Evolutionary conservation across 805 yeast genomes (phyloP), one percentile per base, ranked within the genome.

Genomic region (Nakazawaea sp.): DNA sequence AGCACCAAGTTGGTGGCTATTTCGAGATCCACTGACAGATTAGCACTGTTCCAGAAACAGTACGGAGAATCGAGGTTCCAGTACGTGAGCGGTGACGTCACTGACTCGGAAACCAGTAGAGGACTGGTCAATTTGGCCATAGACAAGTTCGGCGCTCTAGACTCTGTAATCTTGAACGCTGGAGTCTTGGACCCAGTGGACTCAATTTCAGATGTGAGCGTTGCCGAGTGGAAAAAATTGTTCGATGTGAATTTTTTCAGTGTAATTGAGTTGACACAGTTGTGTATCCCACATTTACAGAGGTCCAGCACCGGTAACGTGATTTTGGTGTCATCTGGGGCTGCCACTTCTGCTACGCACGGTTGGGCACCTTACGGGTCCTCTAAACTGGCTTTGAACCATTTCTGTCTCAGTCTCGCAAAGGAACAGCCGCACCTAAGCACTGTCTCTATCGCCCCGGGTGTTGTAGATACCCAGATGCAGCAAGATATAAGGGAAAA

Each of bases 331-430:
- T 83, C 94, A 15, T 85, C 95, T 2, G 97, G 96, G 5, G 97
- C 97, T 1, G 71, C 94, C 15, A 68, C 70, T 1, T 71, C 66
- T 36, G 62, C 78, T 15, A 70, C 65, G 45, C 72, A 66, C 44
- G 92, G 87, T 1, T 90, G 97, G 97, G 81, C 82, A 13, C 94
- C 96, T 4, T 90, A 90, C 50, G 95, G 96, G 1, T 64, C 89
- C 4, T 79, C 96, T 5, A 90, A 90, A 56, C 96, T 97, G 0
- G 96, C 97, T 0, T 53, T 90, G 35, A 88, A 90, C 56, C 88
- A 81, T 49, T 70, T 87, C 36, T 78, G 85, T 5, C 52, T 61
- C 32, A 75, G 84, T 11, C 55, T 90, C 12, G 81, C 85, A 1
- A 64, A 61, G 5, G 96, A 88, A 50, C 88, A 83, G 52, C 61